Evolutionary conservation across 164 flowering plant genomes (phyloP).

Genomic region (Macadamia tetraphylla): DNA sequence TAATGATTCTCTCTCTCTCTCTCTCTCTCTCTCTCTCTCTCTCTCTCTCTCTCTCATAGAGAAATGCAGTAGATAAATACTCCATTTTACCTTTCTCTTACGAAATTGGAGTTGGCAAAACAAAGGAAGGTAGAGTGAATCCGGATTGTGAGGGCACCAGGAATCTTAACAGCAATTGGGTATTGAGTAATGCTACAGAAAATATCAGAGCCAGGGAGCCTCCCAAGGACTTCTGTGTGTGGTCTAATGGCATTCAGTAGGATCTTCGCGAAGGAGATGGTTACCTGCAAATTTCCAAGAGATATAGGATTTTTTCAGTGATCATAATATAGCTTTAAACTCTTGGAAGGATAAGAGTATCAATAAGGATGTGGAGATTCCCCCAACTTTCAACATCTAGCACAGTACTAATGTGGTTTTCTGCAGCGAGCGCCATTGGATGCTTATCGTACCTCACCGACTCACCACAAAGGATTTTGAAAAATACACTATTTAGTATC

Average conservation of each 20-base stretch:
- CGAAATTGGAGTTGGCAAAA: constrained; percentile 72
- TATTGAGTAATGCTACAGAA: constrained; percentile 53
- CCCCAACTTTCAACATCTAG: too few species aligned
- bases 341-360: too few species aligned
- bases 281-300: constrained; percentile 33
- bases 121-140: constrained; percentile 54
- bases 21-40: not conserved
- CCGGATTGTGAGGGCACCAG: constrained; percentile 42
- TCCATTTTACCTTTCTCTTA: constrained; percentile 51
- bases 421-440: too few species aligned
- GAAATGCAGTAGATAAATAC: not conserved
- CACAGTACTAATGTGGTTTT: too few species aligned
- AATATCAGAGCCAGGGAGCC: constrained; percentile 52
- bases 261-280: constrained; percentile 62
- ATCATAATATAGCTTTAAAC: too few species aligned
- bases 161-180: constrained; percentile 44
- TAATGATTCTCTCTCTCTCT: not conserved
- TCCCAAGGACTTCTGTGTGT: constrained; percentile 47
- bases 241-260: constrained; percentile 52
- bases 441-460: too few species aligned
- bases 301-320: too few species aligned
- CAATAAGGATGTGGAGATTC: too few species aligned
- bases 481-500: too few species aligned
- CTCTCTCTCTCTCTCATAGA: not conserved
- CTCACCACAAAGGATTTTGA: too few species aligned